Conservation (phyloP, 2,329 filamentous ascomycete species). For the Xylaria sp. region DNA sequence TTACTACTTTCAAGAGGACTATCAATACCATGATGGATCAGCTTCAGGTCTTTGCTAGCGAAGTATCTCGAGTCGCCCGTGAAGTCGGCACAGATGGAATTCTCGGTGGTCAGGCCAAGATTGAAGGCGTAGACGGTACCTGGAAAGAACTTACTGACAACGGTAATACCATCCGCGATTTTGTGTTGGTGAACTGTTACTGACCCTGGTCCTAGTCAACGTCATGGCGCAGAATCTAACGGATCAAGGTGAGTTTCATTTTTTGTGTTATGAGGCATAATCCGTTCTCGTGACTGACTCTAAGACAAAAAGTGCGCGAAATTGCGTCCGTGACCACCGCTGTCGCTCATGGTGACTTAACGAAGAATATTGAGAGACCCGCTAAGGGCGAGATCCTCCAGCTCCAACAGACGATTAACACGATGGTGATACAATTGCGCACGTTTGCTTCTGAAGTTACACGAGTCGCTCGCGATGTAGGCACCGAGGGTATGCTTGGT, state of each 20-base stretch:
- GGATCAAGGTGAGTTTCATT: conserved; percentile 53
- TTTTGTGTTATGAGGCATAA: neutral
- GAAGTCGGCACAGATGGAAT: conserved; percentile 96
- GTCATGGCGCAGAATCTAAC: conserved; percentile 80
- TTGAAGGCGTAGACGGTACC: conserved; percentile 89
- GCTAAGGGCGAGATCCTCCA: conserved; percentile 78
- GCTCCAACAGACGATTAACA: conserved; percentile 81
- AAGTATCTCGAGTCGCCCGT: conserved; percentile 88
- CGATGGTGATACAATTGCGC: conserved; percentile 80
- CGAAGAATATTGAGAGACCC: conserved; percentile 76
- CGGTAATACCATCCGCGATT: conserved; percentile 39
- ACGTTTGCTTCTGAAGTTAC: conserved; percentile 82
- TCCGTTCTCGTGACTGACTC: conserved; percentile 5
- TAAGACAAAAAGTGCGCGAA: conserved; percentile 58
- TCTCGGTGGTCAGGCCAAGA: conserved; percentile 87
- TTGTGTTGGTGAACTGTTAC: conserved; percentile 17
- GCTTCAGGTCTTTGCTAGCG: conserved; percentile 90
- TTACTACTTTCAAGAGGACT: conserved; percentile 93
- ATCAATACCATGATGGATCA: conserved; percentile 99
- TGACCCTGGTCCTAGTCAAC: conserved; percentile 52
- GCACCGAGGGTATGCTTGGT: conserved; percentile 75
- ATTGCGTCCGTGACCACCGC: conserved; percentile 81
- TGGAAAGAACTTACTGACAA: conserved; percentile 97
- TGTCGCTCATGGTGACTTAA: conserved; percentile 75
- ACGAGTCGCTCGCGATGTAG: conserved; percentile 75